A percentile compares a stretch with the other conserved stretches of the same genome.
phyloP scores from a whole-genome alignment of 169 alveolate species.

The Cryptosporidium baileyi region DNA sequence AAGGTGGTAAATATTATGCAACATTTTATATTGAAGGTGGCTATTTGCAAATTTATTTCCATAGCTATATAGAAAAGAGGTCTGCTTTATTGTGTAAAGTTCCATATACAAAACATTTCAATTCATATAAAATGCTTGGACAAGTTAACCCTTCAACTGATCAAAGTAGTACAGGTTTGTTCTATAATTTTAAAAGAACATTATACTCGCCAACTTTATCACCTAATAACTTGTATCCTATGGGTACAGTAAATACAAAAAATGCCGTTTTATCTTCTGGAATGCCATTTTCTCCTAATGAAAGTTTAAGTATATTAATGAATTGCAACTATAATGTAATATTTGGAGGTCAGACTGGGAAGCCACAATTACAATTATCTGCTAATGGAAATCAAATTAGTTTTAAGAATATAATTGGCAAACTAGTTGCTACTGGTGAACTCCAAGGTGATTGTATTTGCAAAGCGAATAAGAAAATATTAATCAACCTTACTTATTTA shows the following conservation, averaged over 20 bases:
- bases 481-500: constrained; percentile 21
- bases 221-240: constrained; percentile 22
- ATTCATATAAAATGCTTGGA: constrained; percentile 21
- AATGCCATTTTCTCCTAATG: constrained; percentile 56
- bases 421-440: constrained; percentile 21
- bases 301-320: constrained; percentile 37
- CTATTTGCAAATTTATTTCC: constrained; percentile 32
- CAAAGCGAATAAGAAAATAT: neutral
- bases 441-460: constrained; percentile 34
- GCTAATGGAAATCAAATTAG: neutral
- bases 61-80: neutral
- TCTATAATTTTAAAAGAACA: neutral
- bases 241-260: constrained; percentile 46
- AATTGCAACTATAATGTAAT: constrained; percentile 20
- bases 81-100: constrained; percentile 34
- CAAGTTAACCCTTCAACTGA: neutral
- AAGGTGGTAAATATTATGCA: neutral
- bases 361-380: constrained; percentile 12
- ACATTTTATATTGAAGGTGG: neutral
- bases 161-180: neutral
- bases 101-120: constrained; percentile 34
- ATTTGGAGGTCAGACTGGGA: constrained; percentile 29
- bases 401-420: constrained; percentile 7
- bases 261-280: constrained; percentile 43
- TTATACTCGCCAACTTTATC: neutral